A percentile compares a stretch with the other conserved stretches of the same genome.
These are phyloP conservation scores for Fusarium globosum DNA, from an alignment of 2,329 filamentous ascomycete genomes.

Conservation along the genomic window DNA sequence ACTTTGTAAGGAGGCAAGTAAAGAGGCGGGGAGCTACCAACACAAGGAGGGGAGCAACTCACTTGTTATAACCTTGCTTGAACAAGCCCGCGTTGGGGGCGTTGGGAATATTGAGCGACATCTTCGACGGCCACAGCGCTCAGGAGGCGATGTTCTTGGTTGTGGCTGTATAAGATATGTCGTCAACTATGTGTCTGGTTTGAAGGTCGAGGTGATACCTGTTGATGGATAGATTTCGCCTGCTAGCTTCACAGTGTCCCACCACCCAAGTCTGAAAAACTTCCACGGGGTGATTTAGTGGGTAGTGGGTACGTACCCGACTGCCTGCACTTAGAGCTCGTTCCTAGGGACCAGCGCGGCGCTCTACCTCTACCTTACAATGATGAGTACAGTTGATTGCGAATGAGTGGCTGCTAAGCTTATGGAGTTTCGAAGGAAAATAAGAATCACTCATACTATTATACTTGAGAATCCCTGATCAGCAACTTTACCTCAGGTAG, in stretches of 20 bases:
- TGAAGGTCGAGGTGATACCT: slow-evolving; percentile 39
- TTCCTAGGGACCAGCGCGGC: neutral
- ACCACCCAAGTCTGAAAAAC: slow-evolving; percentile 42
- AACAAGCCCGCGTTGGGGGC: slow-evolving; percentile 94
- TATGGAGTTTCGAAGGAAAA: neutral
- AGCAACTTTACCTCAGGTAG: neutral
- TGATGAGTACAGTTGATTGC: neutral
- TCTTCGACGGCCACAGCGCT: slow-evolving; percentile 55
- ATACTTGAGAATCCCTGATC: neutral
- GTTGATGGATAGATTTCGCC: slow-evolving; percentile 36
- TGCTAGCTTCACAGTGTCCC: slow-evolving; percentile 41
- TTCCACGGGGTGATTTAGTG: slow-evolving; percentile 42
- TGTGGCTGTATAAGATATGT: slow-evolving; percentile 36
- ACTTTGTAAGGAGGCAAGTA: slow-evolving; percentile 24
- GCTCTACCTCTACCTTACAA: neutral
- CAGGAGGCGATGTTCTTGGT: slow-evolving; percentile 18
- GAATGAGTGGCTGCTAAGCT: neutral
- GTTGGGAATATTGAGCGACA: slow-evolving; percentile 97
- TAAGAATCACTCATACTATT: neutral
- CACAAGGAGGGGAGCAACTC: slow-evolving; percentile 52
- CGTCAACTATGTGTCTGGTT: slow-evolving; percentile 29
- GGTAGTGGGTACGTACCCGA: slow-evolving; percentile 40
- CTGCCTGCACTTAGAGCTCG: slow-evolving; percentile 23
- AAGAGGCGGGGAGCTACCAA: slow-evolving; percentile 45
- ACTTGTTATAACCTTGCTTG: slow-evolving; percentile 98